These are phyloP conservation scores for Nemania serpens DNA, from an alignment of 2,329 filamentous ascomycete genomes.

Conservation along the genomic window DNA sequence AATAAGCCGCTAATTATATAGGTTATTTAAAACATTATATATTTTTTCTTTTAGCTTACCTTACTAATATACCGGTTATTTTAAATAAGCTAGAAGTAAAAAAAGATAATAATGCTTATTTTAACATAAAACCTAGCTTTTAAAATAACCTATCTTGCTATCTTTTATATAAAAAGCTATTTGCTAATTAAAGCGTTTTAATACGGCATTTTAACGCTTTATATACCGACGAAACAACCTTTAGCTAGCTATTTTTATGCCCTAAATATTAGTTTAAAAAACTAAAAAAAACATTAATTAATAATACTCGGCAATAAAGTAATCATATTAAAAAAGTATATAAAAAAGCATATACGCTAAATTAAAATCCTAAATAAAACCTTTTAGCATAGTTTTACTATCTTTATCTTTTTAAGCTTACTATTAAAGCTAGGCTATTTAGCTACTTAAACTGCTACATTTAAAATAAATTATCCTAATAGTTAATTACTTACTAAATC, in stretches of 20 bases:
- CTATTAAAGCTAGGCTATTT: conserved; percentile 5
- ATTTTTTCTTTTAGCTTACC: no score
- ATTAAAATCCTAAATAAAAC: conserved; percentile 6
- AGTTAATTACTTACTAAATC: not conserved
- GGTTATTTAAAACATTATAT: no score
- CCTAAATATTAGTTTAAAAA: conserved; percentile 1
- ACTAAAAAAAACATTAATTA: conserved; percentile 2
- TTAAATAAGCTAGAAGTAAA: no score
- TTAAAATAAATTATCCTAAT: not conserved
- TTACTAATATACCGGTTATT: no score
- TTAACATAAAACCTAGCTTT: no score
- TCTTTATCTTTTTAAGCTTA: conserved; percentile 2
- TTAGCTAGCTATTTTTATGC: conserved; percentile 7
- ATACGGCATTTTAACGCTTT: conserved; percentile 1
- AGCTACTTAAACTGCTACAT: conserved; percentile 7
- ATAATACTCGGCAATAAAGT: not conserved
- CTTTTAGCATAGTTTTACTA: not conserved
- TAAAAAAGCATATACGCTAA: conserved; percentile 4
- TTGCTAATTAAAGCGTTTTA: not conserved
- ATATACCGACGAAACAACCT: not conserved
- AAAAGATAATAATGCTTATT: no score
- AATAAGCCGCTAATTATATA: no score
- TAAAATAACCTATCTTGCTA: no score
- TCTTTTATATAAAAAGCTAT: conserved; percentile 6
- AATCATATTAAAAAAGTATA: conserved; percentile 9